phyloP scores from a whole-genome alignment of 192 early-diverging fungal species.

The Backusella mclennaniae region DNA sequence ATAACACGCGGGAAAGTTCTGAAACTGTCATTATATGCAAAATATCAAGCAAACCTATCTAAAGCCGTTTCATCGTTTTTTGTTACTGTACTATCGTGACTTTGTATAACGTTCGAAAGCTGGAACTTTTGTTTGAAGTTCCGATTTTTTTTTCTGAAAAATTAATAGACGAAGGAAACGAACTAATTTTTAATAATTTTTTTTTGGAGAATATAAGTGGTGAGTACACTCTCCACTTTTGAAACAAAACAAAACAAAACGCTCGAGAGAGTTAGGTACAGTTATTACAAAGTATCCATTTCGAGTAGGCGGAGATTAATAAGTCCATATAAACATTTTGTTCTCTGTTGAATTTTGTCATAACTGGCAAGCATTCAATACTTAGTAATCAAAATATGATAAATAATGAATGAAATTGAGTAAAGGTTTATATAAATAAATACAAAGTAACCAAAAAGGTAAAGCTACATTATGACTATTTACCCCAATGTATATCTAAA shows the following conservation, averaged over 20 bases:
- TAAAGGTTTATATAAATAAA: not conserved
- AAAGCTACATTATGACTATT: not conserved
- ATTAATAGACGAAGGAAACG: not conserved
- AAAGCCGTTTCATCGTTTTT: not conserved
- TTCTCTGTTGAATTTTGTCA: not conserved
- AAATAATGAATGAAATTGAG: not conserved
- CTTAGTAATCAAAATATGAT: not conserved
- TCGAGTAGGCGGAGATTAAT: not conserved
- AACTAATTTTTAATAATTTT: not conserved
- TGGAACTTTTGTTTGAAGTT: not conserved
- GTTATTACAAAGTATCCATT: not conserved
- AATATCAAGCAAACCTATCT: not conserved
- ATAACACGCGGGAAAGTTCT: not conserved
- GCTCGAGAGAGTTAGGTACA: not conserved
- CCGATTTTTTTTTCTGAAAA: not conserved
- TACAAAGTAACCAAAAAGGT: not conserved
- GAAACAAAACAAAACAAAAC: not conserved
- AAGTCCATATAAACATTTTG: not conserved
- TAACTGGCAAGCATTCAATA: not conserved
- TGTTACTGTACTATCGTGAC: not conserved
- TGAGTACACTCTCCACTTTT: not conserved
- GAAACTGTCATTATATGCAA: constrained; percentile 3
- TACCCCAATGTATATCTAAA: not conserved
- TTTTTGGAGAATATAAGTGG: not conserved
- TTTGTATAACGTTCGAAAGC: not conserved